Base-by-base conservation (phyloP, 1,284 basidiomycete genomes). In the Polyporus tsugae region DNA sequence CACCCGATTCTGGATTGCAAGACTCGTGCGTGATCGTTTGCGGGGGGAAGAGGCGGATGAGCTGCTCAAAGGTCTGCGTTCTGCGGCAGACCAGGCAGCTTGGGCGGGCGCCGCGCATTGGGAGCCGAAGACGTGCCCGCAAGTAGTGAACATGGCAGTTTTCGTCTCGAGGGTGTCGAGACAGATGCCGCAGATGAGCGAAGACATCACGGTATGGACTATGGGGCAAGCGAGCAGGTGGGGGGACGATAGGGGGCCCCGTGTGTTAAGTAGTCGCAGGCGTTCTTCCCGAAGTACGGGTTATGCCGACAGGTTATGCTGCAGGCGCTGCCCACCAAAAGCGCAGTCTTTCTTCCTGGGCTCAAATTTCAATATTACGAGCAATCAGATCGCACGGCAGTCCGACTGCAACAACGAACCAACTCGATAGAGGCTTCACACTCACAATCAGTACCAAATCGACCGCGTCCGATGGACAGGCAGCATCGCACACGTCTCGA, bases 381-480 rank as follows among this genome's bases (percentile, higher is more conserved):
- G n/a, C 19, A 9, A 9, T 9, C 22, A 25, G 6, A 25, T 49
- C 2, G 19, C 46, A 25, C 22, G n/a, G 22, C 46, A 4, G n/a
- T 25, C 10, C n/a, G 10, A 25, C n/a, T 49, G 3, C 1, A 33
- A 33, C 15, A 5, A 53, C 1, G 5, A 33, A 53, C 11, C 13
- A 33, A 17, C 11, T 33, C 29, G 6, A 17, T 17, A 25, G n/a
- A 22, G 46, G 25, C 25, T 4, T 13, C 52, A 6, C 6, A 53
- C 29, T 53, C 52, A 55, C 55, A 58, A 2, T 62, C 66, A 95
- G 79, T 95, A 95, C 92, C 92, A 95, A 57, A 93, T 91, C 74
- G 92, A 92, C 78, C 94, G 84, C 25, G 91, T 95, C 64, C 91
- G 85, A 77, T 95, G 93, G 35, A 88, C 86, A 38, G 93, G 92